phyloP scores from a whole-genome alignment of 2,329 filamentous ascomycete genomes.

The Monilinia aucupariae region DNA sequence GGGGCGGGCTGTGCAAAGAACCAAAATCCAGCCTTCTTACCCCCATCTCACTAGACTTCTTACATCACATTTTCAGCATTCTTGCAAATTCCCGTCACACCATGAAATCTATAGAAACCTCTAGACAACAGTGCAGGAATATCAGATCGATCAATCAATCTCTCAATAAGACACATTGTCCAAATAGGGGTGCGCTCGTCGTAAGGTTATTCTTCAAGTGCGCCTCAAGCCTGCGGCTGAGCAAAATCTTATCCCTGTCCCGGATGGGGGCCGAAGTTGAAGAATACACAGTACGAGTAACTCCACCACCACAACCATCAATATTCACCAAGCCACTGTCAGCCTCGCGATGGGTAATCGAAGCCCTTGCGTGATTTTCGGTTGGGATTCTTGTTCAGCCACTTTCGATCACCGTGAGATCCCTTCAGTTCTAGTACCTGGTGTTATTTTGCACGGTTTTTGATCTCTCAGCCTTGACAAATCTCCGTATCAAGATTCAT shows the following conservation, averaged over 20 bases:
- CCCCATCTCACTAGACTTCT: neutral
- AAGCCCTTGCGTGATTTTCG: neutral
- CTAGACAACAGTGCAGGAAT: neutral
- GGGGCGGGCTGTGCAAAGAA: neutral
- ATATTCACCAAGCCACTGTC: slow-evolving; percentile 9
- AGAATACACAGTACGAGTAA: neutral
- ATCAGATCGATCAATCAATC: neutral
- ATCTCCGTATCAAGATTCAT: neutral
- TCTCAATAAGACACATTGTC: neutral
- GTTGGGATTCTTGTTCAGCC: neutral
- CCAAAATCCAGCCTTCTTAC: neutral
- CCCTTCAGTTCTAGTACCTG: neutral
- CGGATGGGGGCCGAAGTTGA: slow-evolving; percentile 10
- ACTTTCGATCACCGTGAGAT: neutral
- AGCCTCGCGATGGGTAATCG: slow-evolving; percentile 10
- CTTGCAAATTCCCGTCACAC: neutral
- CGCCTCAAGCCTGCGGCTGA: slow-evolving; percentile 5
- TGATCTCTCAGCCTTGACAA: neutral
- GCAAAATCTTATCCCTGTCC: neutral
- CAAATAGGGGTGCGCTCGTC: neutral
- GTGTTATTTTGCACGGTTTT: neutral
- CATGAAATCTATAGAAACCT: neutral
- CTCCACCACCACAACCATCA: neutral
- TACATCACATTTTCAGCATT: neutral
- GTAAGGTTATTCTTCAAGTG: neutral